Percentiles rank a stretch among this genome's conserved stretches.
Evolutionary conservation across 495 filamentous ascomycete genomes (phyloP).

Genomic region (Thermochaetoides thermophila): DNA sequence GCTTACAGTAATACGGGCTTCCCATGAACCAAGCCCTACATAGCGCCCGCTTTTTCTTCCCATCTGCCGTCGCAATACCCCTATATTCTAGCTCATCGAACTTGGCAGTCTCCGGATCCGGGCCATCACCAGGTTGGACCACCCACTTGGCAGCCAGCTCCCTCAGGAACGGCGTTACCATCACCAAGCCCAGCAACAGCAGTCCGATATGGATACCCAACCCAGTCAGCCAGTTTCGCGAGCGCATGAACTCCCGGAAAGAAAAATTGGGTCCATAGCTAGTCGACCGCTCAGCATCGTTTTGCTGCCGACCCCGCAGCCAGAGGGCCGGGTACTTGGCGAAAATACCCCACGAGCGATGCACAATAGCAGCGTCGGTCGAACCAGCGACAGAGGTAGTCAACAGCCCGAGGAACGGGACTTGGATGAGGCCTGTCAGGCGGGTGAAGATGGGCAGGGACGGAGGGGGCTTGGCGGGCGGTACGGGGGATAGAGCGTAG

Average conservation of each 20-base stretch:
- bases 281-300: no score
- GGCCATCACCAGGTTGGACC: conserved; percentile 53
- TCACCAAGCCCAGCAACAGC: conserved; percentile 31
- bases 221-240: conserved; percentile 44
- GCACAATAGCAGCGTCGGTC: conserved; percentile 52
- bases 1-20: conserved; percentile 47
- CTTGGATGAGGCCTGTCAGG: conserved; percentile 44
- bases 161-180: conserved; percentile 31
- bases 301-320: conserved; percentile 12
- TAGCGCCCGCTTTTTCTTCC: conserved; percentile 33
- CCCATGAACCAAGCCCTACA: conserved; percentile 46
- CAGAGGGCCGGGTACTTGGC: conserved; percentile 27
- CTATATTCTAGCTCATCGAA: conserved; percentile 50
- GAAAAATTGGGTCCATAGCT: conserved; percentile 61
- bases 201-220: conserved; percentile 42
- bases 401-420: conserved; percentile 53
- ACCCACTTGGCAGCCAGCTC: conserved; percentile 26
- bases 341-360: conserved; percentile 65
- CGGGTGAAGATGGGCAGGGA: conserved; percentile 25
- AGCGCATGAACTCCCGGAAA: conserved; percentile 52
- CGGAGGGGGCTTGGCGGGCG: conserved; percentile 29
- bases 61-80: conserved; percentile 49
- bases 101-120: conserved; percentile 37
- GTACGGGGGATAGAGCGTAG: conserved; percentile 51
- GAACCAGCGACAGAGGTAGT: conserved; percentile 43